phyloP scores from a whole-genome alignment of 2,329 filamentous ascomycete species.

The Talaromyces sp. region DNA sequence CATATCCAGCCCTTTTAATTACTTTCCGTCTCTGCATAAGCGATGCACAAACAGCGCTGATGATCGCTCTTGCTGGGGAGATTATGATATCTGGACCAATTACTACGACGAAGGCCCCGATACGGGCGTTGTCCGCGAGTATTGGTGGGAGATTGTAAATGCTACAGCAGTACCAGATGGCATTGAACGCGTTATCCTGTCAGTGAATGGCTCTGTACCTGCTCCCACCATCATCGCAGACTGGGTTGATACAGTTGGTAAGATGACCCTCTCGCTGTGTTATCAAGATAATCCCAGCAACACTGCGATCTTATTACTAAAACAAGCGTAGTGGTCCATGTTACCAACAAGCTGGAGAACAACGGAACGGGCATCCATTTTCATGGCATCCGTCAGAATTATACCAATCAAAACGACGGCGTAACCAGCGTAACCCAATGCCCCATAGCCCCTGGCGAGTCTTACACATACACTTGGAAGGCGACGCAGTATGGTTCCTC shows the following conservation, averaged over 20 bases:
- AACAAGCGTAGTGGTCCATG: conserved; percentile 5
- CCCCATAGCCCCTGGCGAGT: conserved; percentile 35
- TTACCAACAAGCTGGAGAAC: conserved; percentile 15
- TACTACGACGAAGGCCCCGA: conserved; percentile 21
- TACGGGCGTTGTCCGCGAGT: conserved; percentile 32
- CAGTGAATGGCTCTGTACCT: conserved; percentile 35
- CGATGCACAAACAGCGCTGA: conserved; percentile 12
- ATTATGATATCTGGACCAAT: conserved; percentile 18
- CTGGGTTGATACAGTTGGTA: conserved; percentile 32
- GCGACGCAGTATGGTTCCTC: conserved; percentile 35
- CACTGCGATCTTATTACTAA: background rate
- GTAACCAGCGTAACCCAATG: conserved; percentile 38
- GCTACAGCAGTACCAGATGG: conserved; percentile 32
- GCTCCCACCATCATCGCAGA: conserved; percentile 36
- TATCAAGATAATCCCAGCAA: background rate
- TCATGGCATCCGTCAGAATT: conserved; percentile 37
- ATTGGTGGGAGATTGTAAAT: conserved; percentile 31
- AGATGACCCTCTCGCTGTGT: background rate
- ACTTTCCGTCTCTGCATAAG: background rate
- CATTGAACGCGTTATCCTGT: conserved; percentile 27
- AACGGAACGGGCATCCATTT: conserved; percentile 35
- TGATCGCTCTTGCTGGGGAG: conserved; percentile 15
- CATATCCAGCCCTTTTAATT: background rate
- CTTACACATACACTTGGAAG: conserved; percentile 38
- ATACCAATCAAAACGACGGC: conserved; percentile 37